A percentile compares a stretch with the other conserved stretches of the same genome.
Evolutionary conservation across 2,329 filamentous ascomycete genomes (phyloP).

Genomic region (Neophaeococcomyces aloes): DNA sequence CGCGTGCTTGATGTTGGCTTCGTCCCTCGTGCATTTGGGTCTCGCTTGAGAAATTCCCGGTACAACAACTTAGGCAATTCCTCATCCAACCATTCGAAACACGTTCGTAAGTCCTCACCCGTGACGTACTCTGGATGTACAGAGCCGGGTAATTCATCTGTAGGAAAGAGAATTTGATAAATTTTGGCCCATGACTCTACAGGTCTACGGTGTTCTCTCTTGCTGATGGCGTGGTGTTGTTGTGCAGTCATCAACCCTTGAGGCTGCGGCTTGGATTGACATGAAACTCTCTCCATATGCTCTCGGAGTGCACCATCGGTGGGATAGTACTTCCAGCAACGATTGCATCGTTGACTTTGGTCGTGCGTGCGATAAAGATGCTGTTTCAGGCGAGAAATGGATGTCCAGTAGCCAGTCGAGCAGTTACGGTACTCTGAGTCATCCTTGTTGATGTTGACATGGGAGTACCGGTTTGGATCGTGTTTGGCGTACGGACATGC

Average conservation of each 20-base stretch:
- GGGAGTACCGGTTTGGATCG: conserved; percentile 16
- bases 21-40: background rate
- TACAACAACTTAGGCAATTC: background rate
- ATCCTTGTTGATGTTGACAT: conserved; percentile 14
- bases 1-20: background rate
- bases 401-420: conserved; percentile 20
- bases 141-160: conserved; percentile 7
- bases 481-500: conserved; percentile 20
- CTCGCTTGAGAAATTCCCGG: background rate
- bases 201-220: conserved; percentile 4
- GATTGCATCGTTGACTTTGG: conserved; percentile 6
- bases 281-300: conserved; percentile 24
- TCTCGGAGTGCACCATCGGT: conserved; percentile 12
- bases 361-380: conserved; percentile 22
- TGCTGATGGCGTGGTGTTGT: conserved; percentile 10
- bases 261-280: conserved; percentile 8
- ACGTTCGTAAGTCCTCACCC: conserved; percentile 1
- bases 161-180: conserved; percentile 12
- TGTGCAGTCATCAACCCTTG: conserved; percentile 14
- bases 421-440: conserved; percentile 21
- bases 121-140: conserved; percentile 11
- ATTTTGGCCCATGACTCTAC: conserved; percentile 11
- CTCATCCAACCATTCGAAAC: background rate
- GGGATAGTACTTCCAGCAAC: conserved; percentile 17
- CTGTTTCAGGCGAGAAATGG: conserved; percentile 21